phyloP scores from a whole-genome alignment of 129 eudicot genomes.

The Flaveria linearis region DNA sequence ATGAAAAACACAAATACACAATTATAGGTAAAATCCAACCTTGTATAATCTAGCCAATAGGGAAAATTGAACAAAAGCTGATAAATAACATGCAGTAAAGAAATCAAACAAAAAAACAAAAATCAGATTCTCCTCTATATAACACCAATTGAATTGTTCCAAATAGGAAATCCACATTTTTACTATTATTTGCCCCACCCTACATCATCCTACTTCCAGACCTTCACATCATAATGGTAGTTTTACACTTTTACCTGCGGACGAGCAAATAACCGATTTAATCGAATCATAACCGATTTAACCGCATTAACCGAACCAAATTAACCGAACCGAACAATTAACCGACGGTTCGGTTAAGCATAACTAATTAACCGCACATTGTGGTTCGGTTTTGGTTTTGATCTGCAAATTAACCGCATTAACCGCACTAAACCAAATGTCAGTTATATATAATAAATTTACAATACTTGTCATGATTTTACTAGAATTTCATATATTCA shows the following conservation, averaged over 20 bases:
- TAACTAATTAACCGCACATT: too few species aligned
- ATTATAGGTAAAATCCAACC: constrained; percentile 10
- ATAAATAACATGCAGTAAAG: constrained; percentile 23
- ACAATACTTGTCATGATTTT: too few species aligned
- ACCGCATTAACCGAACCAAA: too few species aligned
- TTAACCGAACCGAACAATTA: too few species aligned
- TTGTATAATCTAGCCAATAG: constrained; percentile 15
- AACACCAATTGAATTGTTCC: constrained; percentile 21
- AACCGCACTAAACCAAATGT: too few species aligned
- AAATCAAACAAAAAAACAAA: constrained; percentile 39
- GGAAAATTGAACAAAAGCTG: constrained; percentile 26
- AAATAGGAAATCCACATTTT: constrained; percentile 9
- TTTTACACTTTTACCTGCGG: neutral
- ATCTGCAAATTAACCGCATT: too few species aligned
- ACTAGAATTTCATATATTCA: too few species aligned
- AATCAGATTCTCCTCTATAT: constrained; percentile 1
- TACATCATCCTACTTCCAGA: neutral
- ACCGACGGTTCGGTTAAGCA: too few species aligned
- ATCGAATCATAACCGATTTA: too few species aligned
- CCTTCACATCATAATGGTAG: neutral
- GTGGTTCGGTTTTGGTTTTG: too few species aligned
- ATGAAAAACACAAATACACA: neutral
- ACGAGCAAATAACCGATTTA: too few species aligned
- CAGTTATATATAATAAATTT: too few species aligned
- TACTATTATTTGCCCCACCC: constrained; percentile 21